Percentiles rank a stretch among this genome's conserved stretches.
Conservation (phyloP, 1,284 basidiomycete species). For the Ganoderma resinaceum region DNA sequence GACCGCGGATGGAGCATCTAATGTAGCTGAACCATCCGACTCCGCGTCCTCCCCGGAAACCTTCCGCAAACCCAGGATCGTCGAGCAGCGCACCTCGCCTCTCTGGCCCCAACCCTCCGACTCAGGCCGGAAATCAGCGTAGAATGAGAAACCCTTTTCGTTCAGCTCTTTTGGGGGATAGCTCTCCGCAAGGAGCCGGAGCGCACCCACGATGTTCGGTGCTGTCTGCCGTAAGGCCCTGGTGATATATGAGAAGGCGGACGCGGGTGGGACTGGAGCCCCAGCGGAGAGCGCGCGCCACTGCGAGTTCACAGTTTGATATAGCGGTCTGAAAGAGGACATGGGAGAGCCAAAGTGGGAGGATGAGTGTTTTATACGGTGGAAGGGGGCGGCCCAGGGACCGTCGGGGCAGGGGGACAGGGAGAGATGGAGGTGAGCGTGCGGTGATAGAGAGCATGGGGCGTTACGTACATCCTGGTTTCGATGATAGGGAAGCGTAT, state of each 20-base stretch:
- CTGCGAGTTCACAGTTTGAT: conserved; percentile 62
- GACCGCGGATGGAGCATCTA: conserved; percentile 1
- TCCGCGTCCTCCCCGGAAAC: conserved; percentile 22
- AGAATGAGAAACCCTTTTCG: conserved; percentile 71
- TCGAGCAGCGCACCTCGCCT: conserved; percentile 69
- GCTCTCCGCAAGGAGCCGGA: conserved; percentile 78
- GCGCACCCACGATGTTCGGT: conserved; percentile 79
- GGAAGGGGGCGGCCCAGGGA: not conserved
- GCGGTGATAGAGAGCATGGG: conserved; percentile 14
- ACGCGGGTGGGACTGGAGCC: conserved; percentile 73
- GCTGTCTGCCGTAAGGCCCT: conserved; percentile 79
- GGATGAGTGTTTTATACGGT: not conserved
- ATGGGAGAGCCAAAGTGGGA: not conserved
- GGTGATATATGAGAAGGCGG: conserved; percentile 85
- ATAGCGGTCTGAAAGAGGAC: conserved; percentile 71
- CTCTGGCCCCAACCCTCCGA: conserved; percentile 79
- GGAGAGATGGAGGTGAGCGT: conserved; percentile 13
- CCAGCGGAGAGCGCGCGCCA: conserved; percentile 88
- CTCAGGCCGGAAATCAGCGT: conserved; percentile 78
- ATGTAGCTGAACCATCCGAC: not conserved
- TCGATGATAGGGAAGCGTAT: conserved; percentile 7
- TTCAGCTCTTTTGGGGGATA: conserved; percentile 76
- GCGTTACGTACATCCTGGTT: conserved; percentile 57
- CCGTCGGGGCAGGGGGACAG: not conserved
- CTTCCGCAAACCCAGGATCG: conserved; percentile 64